Percentiles rank a stretch among this genome's conserved stretches.
Evolutionary conservation across 805 yeast genomes (phyloP).

Genomic region (Teunomyces kruisii): DNA sequence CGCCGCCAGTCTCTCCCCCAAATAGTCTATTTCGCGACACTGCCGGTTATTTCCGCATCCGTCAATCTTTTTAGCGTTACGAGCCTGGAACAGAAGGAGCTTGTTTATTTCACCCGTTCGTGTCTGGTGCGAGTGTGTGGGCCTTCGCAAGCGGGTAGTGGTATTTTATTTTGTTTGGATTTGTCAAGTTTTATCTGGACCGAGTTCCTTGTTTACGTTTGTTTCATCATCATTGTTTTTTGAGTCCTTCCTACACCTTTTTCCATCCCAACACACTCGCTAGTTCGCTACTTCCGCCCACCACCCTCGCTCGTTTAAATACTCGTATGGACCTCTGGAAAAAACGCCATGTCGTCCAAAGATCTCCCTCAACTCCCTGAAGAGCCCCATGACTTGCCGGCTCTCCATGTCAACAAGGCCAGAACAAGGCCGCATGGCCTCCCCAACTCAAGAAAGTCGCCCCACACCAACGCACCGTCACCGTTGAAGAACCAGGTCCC

Average conservation of each 20-base stretch:
- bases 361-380: slow-evolving; percentile 5
- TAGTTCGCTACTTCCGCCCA: neutral
- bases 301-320: neutral
- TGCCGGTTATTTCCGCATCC: neutral
- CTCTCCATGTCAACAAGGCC: neutral
- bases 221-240: no score
- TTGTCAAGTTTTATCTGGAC: no score
- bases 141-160: no score
- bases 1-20: no score
- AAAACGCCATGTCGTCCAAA: slow-evolving; percentile 1
- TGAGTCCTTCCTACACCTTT: no score
- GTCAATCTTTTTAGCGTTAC: neutral
- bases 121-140: neutral
- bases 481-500: slow-evolving; percentile 16
- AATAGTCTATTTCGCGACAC: no score
- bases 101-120: neutral
- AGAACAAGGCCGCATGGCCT: no score
- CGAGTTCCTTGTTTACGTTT: no score
- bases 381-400: neutral
- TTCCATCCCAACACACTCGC: neutral
- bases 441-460: neutral
- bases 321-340: neutral
- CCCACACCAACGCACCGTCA: slow-evolving; percentile 9
- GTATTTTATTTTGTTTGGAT: no score
- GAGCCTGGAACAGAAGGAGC: neutral